These are phyloP conservation scores for Metschnikowia colocasiae DNA, from an alignment of 805 yeast genomes.

Conservation along the genomic window DNA sequence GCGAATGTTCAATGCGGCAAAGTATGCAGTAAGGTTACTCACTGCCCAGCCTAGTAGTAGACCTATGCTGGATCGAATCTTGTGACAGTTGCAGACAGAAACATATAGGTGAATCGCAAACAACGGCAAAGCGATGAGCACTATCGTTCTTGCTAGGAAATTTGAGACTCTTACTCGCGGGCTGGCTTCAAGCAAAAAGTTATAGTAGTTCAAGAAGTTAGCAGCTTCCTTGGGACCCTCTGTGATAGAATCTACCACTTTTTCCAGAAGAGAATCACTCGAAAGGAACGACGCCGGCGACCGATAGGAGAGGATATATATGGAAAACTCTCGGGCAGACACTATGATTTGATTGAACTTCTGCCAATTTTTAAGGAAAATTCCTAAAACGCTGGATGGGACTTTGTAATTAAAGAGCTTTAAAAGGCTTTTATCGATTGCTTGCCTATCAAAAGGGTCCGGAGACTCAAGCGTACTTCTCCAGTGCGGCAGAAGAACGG, in stretches of 20 bases:
- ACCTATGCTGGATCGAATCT: slow-evolving; percentile 34
- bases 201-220: background rate
- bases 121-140: background rate
- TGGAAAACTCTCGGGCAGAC: background rate
- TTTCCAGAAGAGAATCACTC: background rate
- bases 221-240: background rate
- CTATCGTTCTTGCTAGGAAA: background rate
- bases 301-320: background rate
- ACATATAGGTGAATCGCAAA: slow-evolving; percentile 19
- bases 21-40: slow-evolving; percentile 22
- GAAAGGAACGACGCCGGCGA: background rate
- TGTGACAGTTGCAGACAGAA: slow-evolving; percentile 32
- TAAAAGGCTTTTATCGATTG: background rate
- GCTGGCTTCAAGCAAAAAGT: background rate
- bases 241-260: background rate
- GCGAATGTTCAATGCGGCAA: slow-evolving; percentile 26
- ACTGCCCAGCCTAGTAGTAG: slow-evolving; percentile 36
- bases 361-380: background rate
- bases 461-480: background rate
- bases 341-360: background rate
- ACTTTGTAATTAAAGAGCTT: slow-evolving; percentile 2
- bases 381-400: background rate
- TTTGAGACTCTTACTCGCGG: background rate
- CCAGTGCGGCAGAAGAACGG: slow-evolving; percentile 2
- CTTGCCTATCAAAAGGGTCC: background rate